These are phyloP conservation scores for Alternaria dauci DNA, from an alignment of 2,329 filamentous ascomycete species.

Conservation along the genomic window DNA sequence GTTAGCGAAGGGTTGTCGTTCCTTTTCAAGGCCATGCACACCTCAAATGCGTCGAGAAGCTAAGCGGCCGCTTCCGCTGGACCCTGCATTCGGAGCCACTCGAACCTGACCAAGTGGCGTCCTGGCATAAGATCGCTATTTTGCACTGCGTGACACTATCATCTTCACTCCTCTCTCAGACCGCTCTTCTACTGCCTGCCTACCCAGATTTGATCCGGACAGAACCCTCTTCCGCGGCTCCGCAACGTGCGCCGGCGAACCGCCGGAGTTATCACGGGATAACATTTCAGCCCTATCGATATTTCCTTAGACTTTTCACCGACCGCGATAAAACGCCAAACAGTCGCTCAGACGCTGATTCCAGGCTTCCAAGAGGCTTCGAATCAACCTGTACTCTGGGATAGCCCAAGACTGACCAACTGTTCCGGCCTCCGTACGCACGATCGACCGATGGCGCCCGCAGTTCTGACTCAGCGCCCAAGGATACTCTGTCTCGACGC, in stretches of 20 bases:
- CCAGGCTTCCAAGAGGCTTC: not conserved
- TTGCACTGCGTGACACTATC: slow-evolving; percentile 12
- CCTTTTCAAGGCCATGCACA: slow-evolving; percentile 11
- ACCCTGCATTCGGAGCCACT: slow-evolving; percentile 24
- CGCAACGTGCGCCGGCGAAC: slow-evolving; percentile 12
- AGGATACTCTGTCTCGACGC: slow-evolving; percentile 90
- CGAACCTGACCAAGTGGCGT: slow-evolving; percentile 11
- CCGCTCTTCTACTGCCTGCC: not conserved
- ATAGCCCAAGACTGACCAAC: not conserved
- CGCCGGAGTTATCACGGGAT: slow-evolving; percentile 23
- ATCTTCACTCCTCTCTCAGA: not conserved
- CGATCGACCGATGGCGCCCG: slow-evolving; percentile 37
- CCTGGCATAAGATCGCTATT: slow-evolving; percentile 18
- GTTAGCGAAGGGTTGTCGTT: slow-evolving; percentile 5
- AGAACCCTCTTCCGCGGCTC: not conserved
- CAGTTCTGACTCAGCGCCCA: slow-evolving; percentile 32
- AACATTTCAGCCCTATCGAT: slow-evolving; percentile 22
- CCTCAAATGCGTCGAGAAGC: slow-evolving; percentile 7
- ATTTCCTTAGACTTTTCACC: slow-evolving; percentile 19
- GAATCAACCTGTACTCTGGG: not conserved
- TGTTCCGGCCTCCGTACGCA: not conserved
- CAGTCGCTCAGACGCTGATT: not conserved
- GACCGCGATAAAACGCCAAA: slow-evolving; percentile 4
- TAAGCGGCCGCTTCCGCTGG: slow-evolving; percentile 12
- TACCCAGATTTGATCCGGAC: not conserved